phyloP scores from a whole-genome alignment of 805 yeast genomes.

The Starmerella lactis-condensi region DNA sequence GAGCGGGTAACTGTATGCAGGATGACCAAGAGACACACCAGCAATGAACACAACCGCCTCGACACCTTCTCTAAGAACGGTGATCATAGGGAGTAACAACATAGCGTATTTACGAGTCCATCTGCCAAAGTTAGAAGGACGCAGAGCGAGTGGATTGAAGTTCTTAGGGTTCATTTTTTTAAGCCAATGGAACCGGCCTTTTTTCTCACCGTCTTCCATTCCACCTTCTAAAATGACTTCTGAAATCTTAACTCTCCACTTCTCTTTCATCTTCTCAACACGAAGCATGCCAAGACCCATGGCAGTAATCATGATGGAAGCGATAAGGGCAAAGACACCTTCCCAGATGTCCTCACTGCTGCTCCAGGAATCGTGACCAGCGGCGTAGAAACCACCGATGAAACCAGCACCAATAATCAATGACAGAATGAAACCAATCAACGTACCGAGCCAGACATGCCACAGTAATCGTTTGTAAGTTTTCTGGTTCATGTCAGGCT shows the following conservation, averaged over 20 bases:
- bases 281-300: slow-evolving; percentile 97
- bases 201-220: slow-evolving; percentile 13
- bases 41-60: slow-evolving; percentile 94
- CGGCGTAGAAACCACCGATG: slow-evolving; percentile 78
- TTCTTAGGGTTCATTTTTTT: slow-evolving; percentile 10
- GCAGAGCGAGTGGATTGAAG: slow-evolving; percentile 15
- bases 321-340: slow-evolving; percentile 82
- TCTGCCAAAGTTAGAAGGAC: slow-evolving; percentile 16
- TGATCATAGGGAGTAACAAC: slow-evolving; percentile 77
- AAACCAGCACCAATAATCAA: slow-evolving; percentile 75
- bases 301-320: slow-evolving; percentile 67
- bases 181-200: slow-evolving; percentile 11
- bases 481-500: slow-evolving; percentile 19
- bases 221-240: slow-evolving; percentile 44
- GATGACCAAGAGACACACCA: slow-evolving; percentile 64
- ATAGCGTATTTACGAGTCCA: slow-evolving; percentile 59
- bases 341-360: slow-evolving; percentile 89
- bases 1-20: slow-evolving; percentile 65
- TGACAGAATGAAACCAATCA: slow-evolving; percentile 59
- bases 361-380: slow-evolving; percentile 70
- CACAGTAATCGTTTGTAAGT: slow-evolving; percentile 43
- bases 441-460: slow-evolving; percentile 80
- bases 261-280: slow-evolving; percentile 86
- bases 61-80: slow-evolving; percentile 88
- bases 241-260: slow-evolving; percentile 93